Evolutionary conservation across 2,329 filamentous ascomycete species (phyloP).

Genomic region (Gnomoniopsis smithogilvyi): DNA sequence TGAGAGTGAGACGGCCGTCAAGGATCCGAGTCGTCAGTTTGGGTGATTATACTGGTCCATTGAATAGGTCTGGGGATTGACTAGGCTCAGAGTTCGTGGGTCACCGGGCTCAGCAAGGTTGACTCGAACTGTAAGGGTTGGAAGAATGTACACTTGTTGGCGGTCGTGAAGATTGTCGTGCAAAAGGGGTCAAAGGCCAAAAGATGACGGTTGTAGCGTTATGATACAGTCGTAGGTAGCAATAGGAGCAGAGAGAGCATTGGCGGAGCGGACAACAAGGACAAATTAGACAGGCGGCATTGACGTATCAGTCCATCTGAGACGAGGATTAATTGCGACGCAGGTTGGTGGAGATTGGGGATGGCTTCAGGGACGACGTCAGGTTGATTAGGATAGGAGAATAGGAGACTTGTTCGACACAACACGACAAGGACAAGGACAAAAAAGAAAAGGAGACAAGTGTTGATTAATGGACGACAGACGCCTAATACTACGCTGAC

Average conservation of each 20-base stretch:
- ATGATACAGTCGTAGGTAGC: not conserved
- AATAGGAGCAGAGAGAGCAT: not conserved
- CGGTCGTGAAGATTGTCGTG: too few species aligned
- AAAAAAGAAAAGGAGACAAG: not conserved
- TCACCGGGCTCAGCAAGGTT: too few species aligned
- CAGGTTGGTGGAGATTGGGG: not conserved
- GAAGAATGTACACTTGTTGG: not conserved
- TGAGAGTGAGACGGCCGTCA: too few species aligned
- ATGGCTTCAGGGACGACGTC: not conserved
- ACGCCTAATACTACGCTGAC: not conserved
- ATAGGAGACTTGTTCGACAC: not conserved
- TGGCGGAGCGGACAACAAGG: not conserved
- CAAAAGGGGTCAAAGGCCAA: too few species aligned
- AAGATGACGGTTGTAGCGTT: too few species aligned
- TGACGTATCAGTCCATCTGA: slow-evolving; percentile 16
- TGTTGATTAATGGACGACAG: not conserved
- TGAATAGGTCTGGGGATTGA: too few species aligned
- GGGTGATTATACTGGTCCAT: too few species aligned
- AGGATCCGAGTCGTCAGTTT: too few species aligned
- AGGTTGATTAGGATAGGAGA: not conserved
- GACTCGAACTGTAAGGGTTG: too few species aligned
- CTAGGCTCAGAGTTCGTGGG: too few species aligned
- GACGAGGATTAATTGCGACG: slow-evolving; percentile 6
- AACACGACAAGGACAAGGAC: not conserved
- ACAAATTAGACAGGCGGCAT: not conserved